Base-by-base conservation (phyloP, 192 early-diverging fungal genomes). In the Coemansia sp. region DNA sequence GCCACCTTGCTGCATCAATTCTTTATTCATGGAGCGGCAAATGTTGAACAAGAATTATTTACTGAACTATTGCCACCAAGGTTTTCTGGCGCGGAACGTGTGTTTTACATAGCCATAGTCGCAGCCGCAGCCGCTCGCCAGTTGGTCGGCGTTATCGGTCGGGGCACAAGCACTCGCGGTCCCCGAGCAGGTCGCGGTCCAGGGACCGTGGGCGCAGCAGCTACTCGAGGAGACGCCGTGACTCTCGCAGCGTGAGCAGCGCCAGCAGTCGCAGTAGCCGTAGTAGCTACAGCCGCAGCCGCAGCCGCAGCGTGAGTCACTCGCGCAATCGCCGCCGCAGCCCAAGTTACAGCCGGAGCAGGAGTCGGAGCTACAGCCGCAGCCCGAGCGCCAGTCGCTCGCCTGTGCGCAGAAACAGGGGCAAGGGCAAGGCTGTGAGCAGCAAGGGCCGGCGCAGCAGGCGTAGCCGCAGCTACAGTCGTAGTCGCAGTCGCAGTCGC, bases 61-160 rank as follows among this genome's bases (percentile, higher is more conserved):
- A 18, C 32, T 32, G 17, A 35, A 12, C 8, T n/a, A 34, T n/a
- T 53, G 1, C n/a, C 4, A 35, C 19, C n/a, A 14, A 32, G 26
- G 12, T 32, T 15, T 17, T 5, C 15, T 52, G 48, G 8, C n/a
- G 29, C 2, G 11, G 9, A 33, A 53, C n/a, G n/a, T n/a, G n/a
- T 19, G 8, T 34, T 53, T 29, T 33, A 34, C 8, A 53, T 53
- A 53, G 67, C 56, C 57, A 62, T 38, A 69, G 67, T 60, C 53
- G 52, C 53, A 67, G 63, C 55, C 54, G 63, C 19, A 69, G 67
- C 60, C 67, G 67, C 55, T 69, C 67, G 55, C 67, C 63, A 29
- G 33, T 39, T 1, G 35, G 26, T 38, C 26, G 55, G 54, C 60
- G 53, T 9, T 24, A 55, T 60, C 32, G 60, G 55, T 72, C 70